Evolutionary conservation across 192 early-diverging fungal genomes (phyloP), one percentile per base, ranked within the genome.

Genomic region (Linnemannia exigua): DNA sequence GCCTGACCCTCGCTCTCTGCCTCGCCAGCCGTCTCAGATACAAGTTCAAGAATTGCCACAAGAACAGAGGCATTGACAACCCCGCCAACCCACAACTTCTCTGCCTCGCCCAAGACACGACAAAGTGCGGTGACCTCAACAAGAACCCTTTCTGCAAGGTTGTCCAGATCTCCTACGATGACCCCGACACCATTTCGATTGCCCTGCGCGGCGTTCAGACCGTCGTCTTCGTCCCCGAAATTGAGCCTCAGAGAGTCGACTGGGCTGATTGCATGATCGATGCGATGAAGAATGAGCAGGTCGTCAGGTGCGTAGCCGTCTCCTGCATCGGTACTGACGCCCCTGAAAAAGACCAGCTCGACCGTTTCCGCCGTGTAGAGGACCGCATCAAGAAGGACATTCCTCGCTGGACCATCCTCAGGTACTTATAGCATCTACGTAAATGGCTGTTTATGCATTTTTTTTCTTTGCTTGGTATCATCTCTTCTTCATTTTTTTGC

Each of bases 321-420:
- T 84, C 82, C 15, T 44, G 76, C 20, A 84, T 84, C 52, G 82
- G 82, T 16, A 74, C 82, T n/a, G 82, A 84, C 48, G 82, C 76
- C 5, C 22, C 38, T 14, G 76, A 84, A 5, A 84, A 79, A 17
- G 72, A 74, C 2, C 72, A 84, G 7, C 63, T 84, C 7, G 31
- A 70, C 20, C 58, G 71, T 66, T 84, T 78, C 33, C 46, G 51
- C 2, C 74, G 41, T 8, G 54, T 67, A 17, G 82, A 84, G 36
- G 82, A 84, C 35, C 74, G 74, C 12, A 73, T 84, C 38, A 61
- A 69, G 48, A 77, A 31, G 5, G 61, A 48, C 33, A 70, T 84
- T 19, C 82, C 74, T 22, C 76, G 67, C 17, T 84, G 76, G 82
- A 84, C 76, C 22, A 77, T 84, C 15, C 63, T 84, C 63, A 77